Evolutionary conservation across 202 grass and related monocot genomes (phyloP).

Genomic region (Alloteropsis angusta): DNA sequence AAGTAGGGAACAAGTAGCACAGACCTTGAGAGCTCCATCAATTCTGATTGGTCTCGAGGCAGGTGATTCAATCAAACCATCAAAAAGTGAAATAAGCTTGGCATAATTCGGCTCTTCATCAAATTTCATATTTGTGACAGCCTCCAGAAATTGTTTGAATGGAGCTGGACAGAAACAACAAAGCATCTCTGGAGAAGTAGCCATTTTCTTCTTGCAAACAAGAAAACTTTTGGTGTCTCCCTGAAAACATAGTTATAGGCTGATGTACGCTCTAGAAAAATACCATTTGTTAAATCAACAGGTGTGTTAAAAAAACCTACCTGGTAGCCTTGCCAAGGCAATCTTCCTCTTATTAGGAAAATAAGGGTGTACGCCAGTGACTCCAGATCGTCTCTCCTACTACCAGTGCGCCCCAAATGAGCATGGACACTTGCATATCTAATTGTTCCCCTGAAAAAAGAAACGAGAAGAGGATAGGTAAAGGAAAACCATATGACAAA

Average conservation of each 20-base stretch:
- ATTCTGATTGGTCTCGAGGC: constrained; percentile 78
- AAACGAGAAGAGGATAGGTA: constrained; percentile 11
- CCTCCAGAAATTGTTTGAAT: constrained; percentile 85
- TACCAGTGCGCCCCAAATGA: constrained; percentile 95
- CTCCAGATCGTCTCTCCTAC: constrained; percentile 96
- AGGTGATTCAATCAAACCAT: constrained; percentile 70
- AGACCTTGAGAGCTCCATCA: constrained; percentile 92
- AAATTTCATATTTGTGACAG: constrained; percentile 89
- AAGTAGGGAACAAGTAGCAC: constrained; percentile 1
- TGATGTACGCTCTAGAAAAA: not conserved
- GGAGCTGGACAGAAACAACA: constrained; percentile 81
- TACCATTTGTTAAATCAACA: not conserved
- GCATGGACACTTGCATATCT: constrained; percentile 96
- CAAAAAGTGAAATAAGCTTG: constrained; percentile 86
- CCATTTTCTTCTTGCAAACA: constrained; percentile 99
- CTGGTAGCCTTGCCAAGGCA: constrained; percentile 99
- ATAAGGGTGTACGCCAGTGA: constrained; percentile 90
- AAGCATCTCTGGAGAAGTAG: constrained; percentile 66
- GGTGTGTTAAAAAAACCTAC: constrained; percentile 33
- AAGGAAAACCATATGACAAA: not conserved
- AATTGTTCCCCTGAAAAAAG: constrained; percentile 73
- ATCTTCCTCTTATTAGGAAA: constrained; percentile 89
- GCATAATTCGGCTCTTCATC: constrained; percentile 92
- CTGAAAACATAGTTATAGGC: constrained; percentile 41
- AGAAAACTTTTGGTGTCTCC: constrained; percentile 96